Evolutionary conservation across 75 land plant species (phyloP).

Genomic region (Picea sitchensis): DNA sequence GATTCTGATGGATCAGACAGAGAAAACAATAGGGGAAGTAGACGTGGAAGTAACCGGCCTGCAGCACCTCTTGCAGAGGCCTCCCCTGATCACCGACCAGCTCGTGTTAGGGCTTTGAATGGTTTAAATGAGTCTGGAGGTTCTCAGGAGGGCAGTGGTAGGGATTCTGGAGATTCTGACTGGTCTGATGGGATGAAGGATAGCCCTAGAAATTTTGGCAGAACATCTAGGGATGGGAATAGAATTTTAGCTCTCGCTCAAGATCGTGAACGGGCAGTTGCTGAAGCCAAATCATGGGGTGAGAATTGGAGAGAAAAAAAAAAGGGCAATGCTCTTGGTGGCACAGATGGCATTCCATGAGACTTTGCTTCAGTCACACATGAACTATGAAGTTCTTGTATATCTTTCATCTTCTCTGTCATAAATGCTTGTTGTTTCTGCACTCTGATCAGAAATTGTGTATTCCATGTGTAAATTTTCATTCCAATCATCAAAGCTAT

Average conservation of each 20-base stretch:
- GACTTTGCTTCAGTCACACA: too few relatives aligned
- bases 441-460: too few relatives aligned
- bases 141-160: conserved; percentile 47
- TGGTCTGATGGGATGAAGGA: conserved; percentile 32
- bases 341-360: too few relatives aligned
- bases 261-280: conserved; percentile 67
- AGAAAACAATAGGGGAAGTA: not conserved
- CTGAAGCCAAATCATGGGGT: conserved; percentile 87
- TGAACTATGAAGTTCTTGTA: too few relatives aligned
- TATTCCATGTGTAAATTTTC: too few relatives aligned
- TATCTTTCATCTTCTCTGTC: too few relatives aligned
- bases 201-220: conserved; percentile 42
- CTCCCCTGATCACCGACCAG: conserved; percentile 29
- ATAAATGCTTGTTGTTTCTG: too few relatives aligned
- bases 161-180: conserved; percentile 47
- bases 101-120: conserved; percentile 15
- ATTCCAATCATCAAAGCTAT: too few relatives aligned
- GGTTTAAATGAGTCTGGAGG: conserved; percentile 26
- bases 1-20: conserved; percentile 5
- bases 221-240: conserved; percentile 29
- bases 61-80: conserved; percentile 9
- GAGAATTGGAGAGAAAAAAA: conserved; percentile 78
- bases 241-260: conserved; percentile 2
- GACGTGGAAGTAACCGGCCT: conserved; percentile 15
- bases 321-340: not conserved